Percentiles rank a stretch among this genome's conserved stretches.
Conservation (phyloP, 1,284 basidiomycete species). For the Moniliophthora roreri region DNA sequence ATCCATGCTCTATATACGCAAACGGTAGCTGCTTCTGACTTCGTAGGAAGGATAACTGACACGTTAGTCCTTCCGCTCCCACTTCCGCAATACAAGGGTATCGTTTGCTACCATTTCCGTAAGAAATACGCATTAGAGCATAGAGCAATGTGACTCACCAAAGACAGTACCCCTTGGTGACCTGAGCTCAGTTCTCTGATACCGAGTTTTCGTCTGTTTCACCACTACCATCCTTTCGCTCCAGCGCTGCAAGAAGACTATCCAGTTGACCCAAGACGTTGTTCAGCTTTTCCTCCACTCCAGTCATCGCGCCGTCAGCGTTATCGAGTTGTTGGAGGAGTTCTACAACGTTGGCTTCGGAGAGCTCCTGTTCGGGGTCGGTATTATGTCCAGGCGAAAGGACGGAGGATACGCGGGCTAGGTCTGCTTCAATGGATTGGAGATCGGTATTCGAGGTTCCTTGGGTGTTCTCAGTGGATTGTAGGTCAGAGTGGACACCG, state of each 20-base stretch:
- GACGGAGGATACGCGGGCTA: constrained; percentile 1
- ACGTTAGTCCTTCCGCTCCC: no score
- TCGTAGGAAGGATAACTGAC: no score
- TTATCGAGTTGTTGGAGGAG: constrained; percentile 50
- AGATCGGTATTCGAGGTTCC: not conserved
- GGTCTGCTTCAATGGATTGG: constrained; percentile 6
- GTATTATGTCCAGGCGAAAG: constrained; percentile 2
- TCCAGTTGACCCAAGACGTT: constrained; percentile 56
- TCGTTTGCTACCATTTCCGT: no score
- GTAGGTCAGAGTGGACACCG: not conserved
- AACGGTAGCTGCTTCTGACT: no score
- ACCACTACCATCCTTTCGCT: constrained; percentile 17
- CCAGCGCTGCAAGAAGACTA: constrained; percentile 46
- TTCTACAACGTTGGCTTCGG: constrained; percentile 42
- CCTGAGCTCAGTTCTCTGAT: no score
- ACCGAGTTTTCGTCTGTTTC: no score
- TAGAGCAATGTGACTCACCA: no score
- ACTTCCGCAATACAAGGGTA: no score
- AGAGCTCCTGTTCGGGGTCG: constrained; percentile 22
- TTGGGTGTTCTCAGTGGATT: not conserved
- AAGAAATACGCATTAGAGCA: no score
- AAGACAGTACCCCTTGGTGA: no score
- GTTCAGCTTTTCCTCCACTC: constrained; percentile 59
- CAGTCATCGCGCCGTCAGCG: constrained; percentile 54
- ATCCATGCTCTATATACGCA: no score